Evolutionary conservation across 441 rosid genomes (phyloP).

Genomic region (Erodium trifolium): DNA sequence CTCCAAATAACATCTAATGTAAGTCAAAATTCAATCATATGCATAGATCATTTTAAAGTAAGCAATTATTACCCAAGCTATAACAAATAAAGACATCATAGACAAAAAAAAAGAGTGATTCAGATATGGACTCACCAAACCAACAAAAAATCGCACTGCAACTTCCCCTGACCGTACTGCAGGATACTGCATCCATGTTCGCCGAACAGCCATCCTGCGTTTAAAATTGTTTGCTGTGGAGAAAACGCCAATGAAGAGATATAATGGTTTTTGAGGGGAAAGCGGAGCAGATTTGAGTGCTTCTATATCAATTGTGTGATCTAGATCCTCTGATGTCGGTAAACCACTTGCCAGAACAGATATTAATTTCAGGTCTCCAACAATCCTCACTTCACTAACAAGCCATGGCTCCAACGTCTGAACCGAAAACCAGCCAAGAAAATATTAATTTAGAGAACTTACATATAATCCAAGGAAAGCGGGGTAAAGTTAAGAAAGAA

Average conservation of each 20-base stretch:
- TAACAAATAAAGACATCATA: background rate
- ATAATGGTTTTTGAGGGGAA: conserved; percentile 38
- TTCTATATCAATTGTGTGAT: conserved; percentile 56
- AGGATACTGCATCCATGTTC: conserved; percentile 96
- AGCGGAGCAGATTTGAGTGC: conserved; percentile 55
- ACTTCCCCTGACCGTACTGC: conserved; percentile 64
- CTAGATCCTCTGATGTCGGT: conserved; percentile 61
- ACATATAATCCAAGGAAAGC: conserved; percentile 13
- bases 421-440: conserved; percentile 14
- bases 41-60: background rate
- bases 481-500: conserved; percentile 13
- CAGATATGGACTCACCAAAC: conserved; percentile 56
- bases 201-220: conserved; percentile 88
- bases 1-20: background rate
- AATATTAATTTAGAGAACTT: conserved; percentile 7
- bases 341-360: conserved; percentile 62
- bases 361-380: conserved; percentile 45
- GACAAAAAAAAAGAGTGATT: background rate
- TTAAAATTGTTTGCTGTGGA: conserved; percentile 92
- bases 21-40: background rate
- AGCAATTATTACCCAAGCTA: background rate
- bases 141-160: conserved; percentile 93
- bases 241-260: conserved; percentile 86
- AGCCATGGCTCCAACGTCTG: conserved; percentile 81
- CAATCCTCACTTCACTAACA: conserved; percentile 48